Evolutionary conservation across 176 grass and related monocot species (phyloP).

Genomic region (Coix lacrymajobi): DNA sequence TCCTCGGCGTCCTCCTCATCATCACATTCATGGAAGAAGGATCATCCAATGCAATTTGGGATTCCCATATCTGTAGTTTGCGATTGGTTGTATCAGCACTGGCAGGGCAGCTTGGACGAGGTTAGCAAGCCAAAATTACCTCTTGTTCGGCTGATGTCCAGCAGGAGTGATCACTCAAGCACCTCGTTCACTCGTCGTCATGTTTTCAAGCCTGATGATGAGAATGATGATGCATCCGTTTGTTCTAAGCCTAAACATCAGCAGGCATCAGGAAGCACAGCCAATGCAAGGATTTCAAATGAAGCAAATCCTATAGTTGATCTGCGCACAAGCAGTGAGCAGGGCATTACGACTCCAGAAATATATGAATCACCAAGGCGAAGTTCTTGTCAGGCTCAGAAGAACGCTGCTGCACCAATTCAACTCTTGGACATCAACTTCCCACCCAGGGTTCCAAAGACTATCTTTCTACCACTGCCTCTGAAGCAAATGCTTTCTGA

Average conservation of each 20-base stretch:
- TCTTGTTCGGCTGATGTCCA: constrained; percentile 59
- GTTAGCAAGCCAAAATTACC: constrained; percentile 82
- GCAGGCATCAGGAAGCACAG: constrained; percentile 55
- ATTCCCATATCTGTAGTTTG: constrained; percentile 78
- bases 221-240: constrained; percentile 47
- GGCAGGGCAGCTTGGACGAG: constrained; percentile 85
- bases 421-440: constrained; percentile 59
- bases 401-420: constrained; percentile 30
- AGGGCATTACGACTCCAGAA: constrained; percentile 58
- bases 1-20: constrained; percentile 61
- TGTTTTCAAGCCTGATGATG: constrained; percentile 59
- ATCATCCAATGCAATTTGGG: constrained; percentile 66
- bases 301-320: constrained; percentile 62
- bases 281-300: constrained; percentile 54
- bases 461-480: constrained; percentile 75
- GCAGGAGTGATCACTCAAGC: constrained; percentile 57
- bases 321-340: constrained; percentile 50
- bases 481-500: constrained; percentile 89
- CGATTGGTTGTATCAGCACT: constrained; percentile 94
- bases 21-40: constrained; percentile 69
- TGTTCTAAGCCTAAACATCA: constrained; percentile 52
- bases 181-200: constrained; percentile 53
- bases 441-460: constrained; percentile 59
- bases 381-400: constrained; percentile 46
- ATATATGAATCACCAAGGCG: constrained; percentile 66